Conservation (phyloP, 2,329 filamentous ascomycete genomes). For the Fusarium continuum region DNA sequence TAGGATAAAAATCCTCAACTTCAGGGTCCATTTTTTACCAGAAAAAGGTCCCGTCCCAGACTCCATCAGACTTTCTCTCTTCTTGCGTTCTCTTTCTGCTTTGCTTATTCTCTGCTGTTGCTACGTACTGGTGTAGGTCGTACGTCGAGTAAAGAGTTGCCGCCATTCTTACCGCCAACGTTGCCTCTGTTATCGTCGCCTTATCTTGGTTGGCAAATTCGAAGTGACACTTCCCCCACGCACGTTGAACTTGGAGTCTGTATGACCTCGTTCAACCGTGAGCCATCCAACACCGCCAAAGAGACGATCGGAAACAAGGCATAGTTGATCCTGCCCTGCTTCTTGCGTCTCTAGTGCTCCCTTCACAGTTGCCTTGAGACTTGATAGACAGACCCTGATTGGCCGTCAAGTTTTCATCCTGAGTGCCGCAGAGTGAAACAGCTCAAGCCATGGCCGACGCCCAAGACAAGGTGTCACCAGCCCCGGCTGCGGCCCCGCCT, state of each 20-base stretch:
- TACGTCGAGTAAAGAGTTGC: constrained; percentile 6
- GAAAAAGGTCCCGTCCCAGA: constrained; percentile 17
- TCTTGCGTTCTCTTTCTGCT: constrained; percentile 20
- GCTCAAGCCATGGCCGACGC: constrained; percentile 25
- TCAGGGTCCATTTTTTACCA: constrained; percentile 31
- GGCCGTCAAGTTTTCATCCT: neutral
- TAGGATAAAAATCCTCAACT: constrained; percentile 30
- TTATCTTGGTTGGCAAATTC: neutral
- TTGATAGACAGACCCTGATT: neutral
- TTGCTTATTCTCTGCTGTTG: constrained; percentile 20
- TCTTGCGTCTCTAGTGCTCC: neutral
- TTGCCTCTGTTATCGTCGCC: constrained; percentile 1
- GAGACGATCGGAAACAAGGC: neutral
- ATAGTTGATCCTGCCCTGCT: neutral
- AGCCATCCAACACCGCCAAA: neutral
- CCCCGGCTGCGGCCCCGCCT: constrained; percentile 27
- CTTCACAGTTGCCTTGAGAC: neutral
- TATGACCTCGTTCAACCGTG: neutral
- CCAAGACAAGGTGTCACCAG: constrained; percentile 31
- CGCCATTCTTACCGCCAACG: neutral
- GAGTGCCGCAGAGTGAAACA: constrained; percentile 2
- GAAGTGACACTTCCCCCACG: neutral
- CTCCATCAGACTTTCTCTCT: constrained; percentile 33
- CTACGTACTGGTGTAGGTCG: constrained; percentile 15
- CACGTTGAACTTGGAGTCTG: constrained; percentile 7